Base-by-base conservation (phyloP, 176 grass and related monocot species). In the Eremochloa ophiuroides region DNA sequence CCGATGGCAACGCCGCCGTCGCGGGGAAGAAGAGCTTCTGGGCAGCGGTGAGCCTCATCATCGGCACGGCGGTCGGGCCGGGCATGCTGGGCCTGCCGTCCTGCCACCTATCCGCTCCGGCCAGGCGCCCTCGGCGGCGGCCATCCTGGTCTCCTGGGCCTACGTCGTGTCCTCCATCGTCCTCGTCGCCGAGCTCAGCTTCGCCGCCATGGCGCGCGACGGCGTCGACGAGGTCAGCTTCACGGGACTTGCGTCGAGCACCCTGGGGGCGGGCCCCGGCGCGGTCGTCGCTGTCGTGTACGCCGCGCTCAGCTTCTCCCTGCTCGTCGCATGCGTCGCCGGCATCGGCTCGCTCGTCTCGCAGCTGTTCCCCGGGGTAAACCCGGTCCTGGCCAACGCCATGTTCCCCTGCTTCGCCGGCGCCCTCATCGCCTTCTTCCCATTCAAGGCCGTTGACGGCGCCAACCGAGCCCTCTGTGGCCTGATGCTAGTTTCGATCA, bases 101-200 rank as follows among this genome's bases (percentile, higher is more conserved):
- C n/a, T n/a, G 89, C 82, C 80, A 97, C 94, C 82, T n/a, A 91
- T 97, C 73, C 82, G 85, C 60, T 93, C 91, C 14, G 91, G 94
- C 12, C 40, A 71, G 7, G 31, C 87, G 18, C 89, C 94, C 4
- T 97, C 91, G 64, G 82, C 88, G 51, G 53, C 76, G 0, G 47
- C 86, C 30, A 97, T 97, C 44, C 40, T 97, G 6, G 59, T 91
- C 23, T 97, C 91, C 14, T 97, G 91, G 94, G 74, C 79, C 25
- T 97, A 97, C 73, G 89, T 93, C 11, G 77, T 97, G 60, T 97
- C 91, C 20, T 97, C 91, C 23, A 88, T 97, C 50, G 30, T 93
- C 46, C 88, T 97, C 30, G 94, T 97, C 7, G 94, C 82, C 6
- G 94, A 97, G 85, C 84, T 91, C 38, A 93, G 88, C 74, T 93